Evolutionary conservation across 2,329 filamentous ascomycete genomes (phyloP), one percentile per base, ranked within the genome.

Genomic region (Trichophyton schoenleinii): DNA sequence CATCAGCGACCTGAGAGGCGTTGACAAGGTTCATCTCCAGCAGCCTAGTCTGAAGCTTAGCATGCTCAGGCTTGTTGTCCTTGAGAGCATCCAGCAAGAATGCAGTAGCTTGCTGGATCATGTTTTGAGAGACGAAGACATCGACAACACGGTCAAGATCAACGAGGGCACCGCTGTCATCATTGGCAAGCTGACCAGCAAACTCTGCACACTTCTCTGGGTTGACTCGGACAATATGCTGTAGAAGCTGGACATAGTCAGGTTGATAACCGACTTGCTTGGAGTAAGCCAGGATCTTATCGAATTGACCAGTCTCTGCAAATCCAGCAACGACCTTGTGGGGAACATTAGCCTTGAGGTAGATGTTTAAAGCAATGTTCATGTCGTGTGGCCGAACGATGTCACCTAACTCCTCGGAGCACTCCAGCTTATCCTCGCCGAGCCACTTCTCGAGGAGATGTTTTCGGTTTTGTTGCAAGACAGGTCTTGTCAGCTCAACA

Each of bases 1-100:
- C 94, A 74, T 99, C 95, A 2, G 95, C 94, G 60, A 99, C 95
- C 74, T 97, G 94, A 58, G 94, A 94, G 1, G 94, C 95, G 68
- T 96, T 95, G 75, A 95, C 82, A 65, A 99, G 78, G 75, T 99
- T 99, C 91, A 99, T 97, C 80, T 99, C 95, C 61, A 99, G 79
- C 2, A 99, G 82, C 63, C 94, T 87, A 22, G 95, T 99, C 77
- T 99, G 94, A 44, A 99, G 81, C 67, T 92, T 86, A 44, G 86
- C 92, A 71, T 99, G 91, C 74, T 99, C 94, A 0, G 91, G 91
- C 69, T 87, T 87, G 78, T 99, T 96, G 67, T 94, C 90, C 74
- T 96, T 94, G 38, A 99, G 82, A 1, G 91, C 92, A 75, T 99
- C 94, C 28, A 99, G 83, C 59, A 99, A 78, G 83, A 99, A 99